Evolutionary conservation across 2,329 filamentous ascomycete genomes (phyloP).

Genomic region (Sporothrix mexicana): DNA sequence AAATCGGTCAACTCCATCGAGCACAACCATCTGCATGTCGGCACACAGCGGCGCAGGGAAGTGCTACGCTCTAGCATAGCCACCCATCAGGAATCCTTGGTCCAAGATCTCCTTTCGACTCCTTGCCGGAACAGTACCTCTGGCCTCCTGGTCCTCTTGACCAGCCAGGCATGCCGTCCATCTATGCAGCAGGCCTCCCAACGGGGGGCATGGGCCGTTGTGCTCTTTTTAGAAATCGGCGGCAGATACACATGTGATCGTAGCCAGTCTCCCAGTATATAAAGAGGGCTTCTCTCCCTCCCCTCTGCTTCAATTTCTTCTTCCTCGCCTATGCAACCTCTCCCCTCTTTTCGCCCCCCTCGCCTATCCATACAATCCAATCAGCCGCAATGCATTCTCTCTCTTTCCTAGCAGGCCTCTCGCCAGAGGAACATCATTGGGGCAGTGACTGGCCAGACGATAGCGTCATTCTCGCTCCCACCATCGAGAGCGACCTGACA

Average conservation of each 20-base stretch:
- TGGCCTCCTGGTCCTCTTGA: neutral
- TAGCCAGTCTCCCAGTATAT: neutral
- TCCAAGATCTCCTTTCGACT: slow-evolving; percentile 1
- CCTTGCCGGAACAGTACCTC: neutral
- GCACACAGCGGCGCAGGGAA: neutral
- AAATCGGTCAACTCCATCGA: neutral
- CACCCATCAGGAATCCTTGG: neutral
- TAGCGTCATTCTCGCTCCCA: neutral
- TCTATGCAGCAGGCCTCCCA: neutral
- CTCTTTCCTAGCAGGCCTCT: neutral
- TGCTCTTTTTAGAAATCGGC: neutral
- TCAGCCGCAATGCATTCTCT: slow-evolving; percentile 13
- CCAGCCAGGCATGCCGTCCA: neutral
- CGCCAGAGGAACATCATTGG: neutral
- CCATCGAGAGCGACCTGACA: slow-evolving; percentile 12
- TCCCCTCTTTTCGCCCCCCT: slow-evolving; percentile 1
- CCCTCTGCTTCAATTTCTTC: slow-evolving; percentile 11
- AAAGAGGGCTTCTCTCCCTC: slow-evolving; percentile 14
- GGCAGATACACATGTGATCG: neutral
- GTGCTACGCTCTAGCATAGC: slow-evolving; percentile 3
- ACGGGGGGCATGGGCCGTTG: neutral
- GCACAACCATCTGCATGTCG: too few relatives aligned
- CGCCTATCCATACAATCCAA: slow-evolving; percentile 9
- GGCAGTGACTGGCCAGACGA: neutral
- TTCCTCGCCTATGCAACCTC: slow-evolving; percentile 1